phyloP scores from a whole-genome alignment of 129 eudicot genomes.

The Flaveria robusta region DNA sequence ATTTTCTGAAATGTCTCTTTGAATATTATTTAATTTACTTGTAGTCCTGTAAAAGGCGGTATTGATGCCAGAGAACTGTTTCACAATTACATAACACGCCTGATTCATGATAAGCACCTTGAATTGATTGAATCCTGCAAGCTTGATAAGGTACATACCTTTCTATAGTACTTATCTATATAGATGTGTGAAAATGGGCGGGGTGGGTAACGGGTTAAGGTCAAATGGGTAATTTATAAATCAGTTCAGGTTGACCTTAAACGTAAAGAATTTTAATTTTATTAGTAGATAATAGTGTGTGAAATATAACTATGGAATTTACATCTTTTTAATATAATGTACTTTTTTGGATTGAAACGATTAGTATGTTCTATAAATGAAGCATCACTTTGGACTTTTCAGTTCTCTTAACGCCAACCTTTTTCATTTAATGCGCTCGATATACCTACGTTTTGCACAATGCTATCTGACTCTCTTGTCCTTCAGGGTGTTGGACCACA shows the following conservation, averaged over 20 bases:
- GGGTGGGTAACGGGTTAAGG: neutral
- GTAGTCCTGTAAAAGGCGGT: constrained; percentile 70
- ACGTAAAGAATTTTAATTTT: neutral
- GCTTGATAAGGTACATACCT: constrained; percentile 52
- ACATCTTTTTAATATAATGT: neutral
- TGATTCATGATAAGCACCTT: constrained; percentile 63
- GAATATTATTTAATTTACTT: constrained; percentile 5
- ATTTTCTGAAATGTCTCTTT: neutral
- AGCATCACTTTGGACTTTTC: neutral
- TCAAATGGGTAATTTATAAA: neutral
- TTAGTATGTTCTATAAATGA: neutral
- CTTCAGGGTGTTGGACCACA: constrained; percentile 40
- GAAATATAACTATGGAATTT: neutral
- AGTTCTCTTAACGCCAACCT: neutral
- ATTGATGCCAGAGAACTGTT: constrained; percentile 78
- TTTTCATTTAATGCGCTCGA: neutral
- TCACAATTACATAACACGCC: constrained; percentile 48
- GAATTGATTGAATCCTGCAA: constrained; percentile 76
- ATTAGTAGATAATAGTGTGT: neutral
- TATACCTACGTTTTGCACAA: neutral
- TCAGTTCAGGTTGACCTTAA: neutral
- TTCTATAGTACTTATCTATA: neutral
- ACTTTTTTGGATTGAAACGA: neutral
- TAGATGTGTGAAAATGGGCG: neutral
- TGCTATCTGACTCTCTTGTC: constrained; percentile 15